A percentile compares a stretch with the other conserved stretches of the same genome.
Conservation (phyloP, 176 grass and related monocot species). For the Coix lacrymajobi region DNA sequence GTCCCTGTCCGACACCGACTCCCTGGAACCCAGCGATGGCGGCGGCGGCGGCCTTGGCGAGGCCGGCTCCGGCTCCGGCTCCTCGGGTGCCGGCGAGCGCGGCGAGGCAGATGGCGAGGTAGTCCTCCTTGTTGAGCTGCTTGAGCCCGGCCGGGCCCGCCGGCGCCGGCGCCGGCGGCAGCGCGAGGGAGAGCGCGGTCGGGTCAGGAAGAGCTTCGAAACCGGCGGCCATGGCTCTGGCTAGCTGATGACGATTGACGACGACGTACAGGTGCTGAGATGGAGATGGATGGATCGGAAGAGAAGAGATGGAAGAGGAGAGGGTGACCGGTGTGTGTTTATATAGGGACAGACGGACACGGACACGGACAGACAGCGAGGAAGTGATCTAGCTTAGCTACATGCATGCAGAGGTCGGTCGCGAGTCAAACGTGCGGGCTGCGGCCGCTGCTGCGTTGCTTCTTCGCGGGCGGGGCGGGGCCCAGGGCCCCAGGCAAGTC, state of each 20-base stretch:
- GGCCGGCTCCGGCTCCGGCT: not conserved
- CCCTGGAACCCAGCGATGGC: too few species aligned
- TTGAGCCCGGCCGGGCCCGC: not conserved
- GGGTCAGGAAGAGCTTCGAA: not conserved
- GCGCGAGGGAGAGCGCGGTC: not conserved
- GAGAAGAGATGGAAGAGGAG: not conserved
- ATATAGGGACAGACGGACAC: too few species aligned
- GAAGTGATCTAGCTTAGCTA: too few species aligned
- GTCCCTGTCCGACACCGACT: too few species aligned
- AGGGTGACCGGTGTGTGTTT: not conserved
- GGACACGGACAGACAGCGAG: not conserved
- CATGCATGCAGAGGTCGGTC: not conserved
- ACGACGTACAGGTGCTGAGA: not conserved
- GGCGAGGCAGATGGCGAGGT: not conserved
- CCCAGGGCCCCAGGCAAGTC: too few species aligned
- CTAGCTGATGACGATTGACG: not conserved
- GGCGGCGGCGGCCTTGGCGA: not conserved
- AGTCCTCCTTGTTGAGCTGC: not conserved
- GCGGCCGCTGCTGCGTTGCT: constrained; percentile 30
- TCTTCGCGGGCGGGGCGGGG: too few species aligned
- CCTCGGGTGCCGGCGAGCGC: not conserved
- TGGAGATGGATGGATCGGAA: not conserved
- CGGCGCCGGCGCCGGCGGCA: not conserved
- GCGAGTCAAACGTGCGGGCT: not conserved
- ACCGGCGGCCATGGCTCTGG: not conserved